Conservation (phyloP, 2,329 filamentous ascomycete genomes). For the Aureobasidium subglaciale region DNA sequence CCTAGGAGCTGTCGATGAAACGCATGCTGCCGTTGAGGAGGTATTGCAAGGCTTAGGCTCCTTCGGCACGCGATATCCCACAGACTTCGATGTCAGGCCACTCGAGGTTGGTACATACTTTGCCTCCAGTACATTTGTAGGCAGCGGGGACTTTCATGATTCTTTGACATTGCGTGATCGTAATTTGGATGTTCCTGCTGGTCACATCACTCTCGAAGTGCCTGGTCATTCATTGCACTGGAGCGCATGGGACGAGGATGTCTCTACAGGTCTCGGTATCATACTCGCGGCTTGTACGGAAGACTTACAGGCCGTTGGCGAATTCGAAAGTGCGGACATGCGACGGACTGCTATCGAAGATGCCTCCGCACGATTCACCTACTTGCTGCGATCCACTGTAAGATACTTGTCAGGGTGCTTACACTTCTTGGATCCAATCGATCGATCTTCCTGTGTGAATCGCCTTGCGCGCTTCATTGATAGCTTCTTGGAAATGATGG, state of each 20-base stretch:
- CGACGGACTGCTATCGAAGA: neutral
- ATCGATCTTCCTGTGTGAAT: conserved; percentile 41
- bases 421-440: conserved; percentile 48
- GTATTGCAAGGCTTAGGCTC: conserved; percentile 38
- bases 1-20: neutral
- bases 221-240: conserved; percentile 34
- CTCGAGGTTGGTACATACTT: conserved; percentile 49
- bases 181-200: conserved; percentile 51
- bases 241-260: conserved; percentile 50
- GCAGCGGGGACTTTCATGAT: conserved; percentile 47
- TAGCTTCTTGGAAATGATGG: conserved; percentile 24
- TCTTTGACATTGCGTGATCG: conserved; percentile 36
- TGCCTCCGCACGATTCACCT: conserved; percentile 17
- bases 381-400: conserved; percentile 40
- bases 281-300: conserved; percentile 31
- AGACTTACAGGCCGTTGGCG: conserved; percentile 7
- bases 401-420: conserved; percentile 44
- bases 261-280: conserved; percentile 40
- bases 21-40: neutral
- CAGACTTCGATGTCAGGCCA: conserved; percentile 47
- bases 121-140: conserved; percentile 50
- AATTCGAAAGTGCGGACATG: conserved; percentile 1
- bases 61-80: conserved; percentile 44
- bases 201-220: conserved; percentile 36
- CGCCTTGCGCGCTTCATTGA: conserved; percentile 37